Evolutionary conservation across 2,329 filamentous ascomycete species (phyloP).

Genomic region (Beauveria caledonica): DNA sequence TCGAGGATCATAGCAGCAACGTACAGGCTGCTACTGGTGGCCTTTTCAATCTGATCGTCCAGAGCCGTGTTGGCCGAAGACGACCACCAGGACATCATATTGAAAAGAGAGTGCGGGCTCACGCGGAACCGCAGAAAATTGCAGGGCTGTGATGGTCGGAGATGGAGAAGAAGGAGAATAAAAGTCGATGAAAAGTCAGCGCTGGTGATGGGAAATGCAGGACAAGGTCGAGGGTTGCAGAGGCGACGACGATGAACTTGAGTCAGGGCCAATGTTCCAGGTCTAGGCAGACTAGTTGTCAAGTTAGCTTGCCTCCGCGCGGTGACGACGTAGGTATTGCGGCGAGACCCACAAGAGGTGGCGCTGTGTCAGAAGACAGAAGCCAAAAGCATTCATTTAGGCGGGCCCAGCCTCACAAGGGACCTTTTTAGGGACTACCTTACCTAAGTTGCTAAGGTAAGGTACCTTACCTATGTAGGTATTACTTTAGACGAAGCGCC

Average conservation of each 20-base stretch:
- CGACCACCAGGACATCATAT: conserved; percentile 95
- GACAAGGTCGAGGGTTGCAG: background rate
- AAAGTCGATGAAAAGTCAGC: background rate
- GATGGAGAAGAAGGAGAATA: background rate
- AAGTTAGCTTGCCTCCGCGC: conserved; percentile 10
- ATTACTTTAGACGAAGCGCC: background rate
- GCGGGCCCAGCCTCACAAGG: background rate
- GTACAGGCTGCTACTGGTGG: conserved; percentile 88
- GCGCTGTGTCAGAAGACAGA: conserved; percentile 6
- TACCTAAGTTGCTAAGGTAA: no score
- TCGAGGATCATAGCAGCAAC: conserved; percentile 19
- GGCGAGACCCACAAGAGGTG: conserved; percentile 9
- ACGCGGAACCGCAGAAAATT: background rate
- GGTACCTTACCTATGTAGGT: no score
- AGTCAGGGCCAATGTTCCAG: conserved; percentile 6
- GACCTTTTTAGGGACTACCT: background rate
- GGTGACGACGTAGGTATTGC: conserved; percentile 11
- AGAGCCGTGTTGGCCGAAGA: conserved; percentile 81
- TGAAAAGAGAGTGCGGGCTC: background rate
- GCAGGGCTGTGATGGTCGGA: background rate
- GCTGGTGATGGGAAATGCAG: conserved; percentile 4
- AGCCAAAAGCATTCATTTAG: background rate
- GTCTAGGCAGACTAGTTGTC: background rate
- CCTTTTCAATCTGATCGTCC: conserved; percentile 94
- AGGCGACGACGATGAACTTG: conserved; percentile 1